A percentile compares a stretch with the other conserved stretches of the same genome.
phyloP scores from a whole-genome alignment of 2,329 filamentous ascomycete genomes.

The Aureobasidium musti region DNA sequence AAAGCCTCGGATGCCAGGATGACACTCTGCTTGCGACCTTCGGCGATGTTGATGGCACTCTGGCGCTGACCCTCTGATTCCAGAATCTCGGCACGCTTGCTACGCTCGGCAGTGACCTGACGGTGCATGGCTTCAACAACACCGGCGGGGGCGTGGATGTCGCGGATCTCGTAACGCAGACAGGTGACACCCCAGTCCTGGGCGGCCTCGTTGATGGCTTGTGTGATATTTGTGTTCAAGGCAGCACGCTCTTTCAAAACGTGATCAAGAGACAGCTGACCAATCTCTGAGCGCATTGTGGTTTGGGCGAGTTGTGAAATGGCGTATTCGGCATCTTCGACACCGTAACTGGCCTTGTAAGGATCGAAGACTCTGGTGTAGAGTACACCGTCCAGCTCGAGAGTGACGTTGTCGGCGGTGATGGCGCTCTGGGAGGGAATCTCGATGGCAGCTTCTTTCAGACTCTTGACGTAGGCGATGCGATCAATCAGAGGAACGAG shows the following conservation, averaged over 20 bases:
- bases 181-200: conserved; percentile 97
- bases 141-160: conserved; percentile 91
- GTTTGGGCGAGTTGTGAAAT: conserved; percentile 98
- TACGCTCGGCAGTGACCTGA: conserved; percentile 94
- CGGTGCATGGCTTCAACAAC: conserved; percentile 98
- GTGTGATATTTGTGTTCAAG: conserved; percentile 97
- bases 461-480: conserved; percentile 95
- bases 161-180: conserved; percentile 94
- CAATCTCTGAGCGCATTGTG: conserved; percentile 98
- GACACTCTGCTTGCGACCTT: conserved; percentile 94
- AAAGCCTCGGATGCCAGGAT: conserved; percentile 94
- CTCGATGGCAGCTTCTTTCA: conserved; percentile 95
- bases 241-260: conserved; percentile 95
- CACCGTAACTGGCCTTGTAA: conserved; percentile 97
- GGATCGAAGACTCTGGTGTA: conserved; percentile 97
- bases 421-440: conserved; percentile 98
- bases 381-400: conserved; percentile 92
- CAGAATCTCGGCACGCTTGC: conserved; percentile 95
- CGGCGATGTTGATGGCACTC: conserved; percentile 97
- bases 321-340: conserved; percentile 98
- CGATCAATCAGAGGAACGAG: conserved; percentile 88
- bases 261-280: conserved; percentile 93
- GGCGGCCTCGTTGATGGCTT: conserved; percentile 96
- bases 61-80: conserved; percentile 97
- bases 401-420: conserved; percentile 95